These are phyloP conservation scores for Mycena galericulata DNA, from an alignment of 768 basidiomycete genomes.

Conservation along the genomic window DNA sequence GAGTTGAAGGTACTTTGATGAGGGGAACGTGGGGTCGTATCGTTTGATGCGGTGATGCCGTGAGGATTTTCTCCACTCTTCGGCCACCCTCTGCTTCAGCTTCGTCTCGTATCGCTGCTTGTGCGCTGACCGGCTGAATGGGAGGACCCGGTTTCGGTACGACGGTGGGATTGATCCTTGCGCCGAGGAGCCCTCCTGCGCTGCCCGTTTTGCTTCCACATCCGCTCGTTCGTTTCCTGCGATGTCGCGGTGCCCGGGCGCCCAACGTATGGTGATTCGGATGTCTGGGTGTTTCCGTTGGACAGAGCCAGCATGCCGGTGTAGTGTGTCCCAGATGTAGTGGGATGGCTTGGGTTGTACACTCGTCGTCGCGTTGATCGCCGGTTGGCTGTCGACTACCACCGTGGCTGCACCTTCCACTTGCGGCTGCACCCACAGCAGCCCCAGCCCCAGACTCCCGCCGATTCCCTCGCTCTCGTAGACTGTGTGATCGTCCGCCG, in stretches of 20 bases:
- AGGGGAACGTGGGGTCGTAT: neutral
- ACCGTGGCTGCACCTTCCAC: neutral
- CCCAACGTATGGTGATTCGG: constrained; percentile 29
- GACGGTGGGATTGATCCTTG: no score
- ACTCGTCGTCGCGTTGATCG: constrained; percentile 12
- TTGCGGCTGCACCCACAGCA: constrained; percentile 10
- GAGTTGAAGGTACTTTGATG: neutral
- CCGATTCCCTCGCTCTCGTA: no score
- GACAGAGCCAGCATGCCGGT: neutral
- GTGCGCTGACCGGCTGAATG: neutral
- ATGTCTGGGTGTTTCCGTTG: neutral
- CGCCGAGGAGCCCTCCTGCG: constrained; percentile 5
- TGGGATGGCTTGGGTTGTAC: neutral
- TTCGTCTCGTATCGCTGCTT: neutral
- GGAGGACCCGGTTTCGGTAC: no score
- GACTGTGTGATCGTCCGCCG: no score
- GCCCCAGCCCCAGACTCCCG: constrained; percentile 24
- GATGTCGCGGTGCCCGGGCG: constrained; percentile 36
- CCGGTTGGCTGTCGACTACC: constrained; percentile 38
- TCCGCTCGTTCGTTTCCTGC: constrained; percentile 38
- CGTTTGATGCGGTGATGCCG: neutral
- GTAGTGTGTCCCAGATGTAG: constrained; percentile 15
- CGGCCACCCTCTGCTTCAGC: neutral
- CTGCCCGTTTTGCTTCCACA: no score
- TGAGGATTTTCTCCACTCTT: neutral